Evolutionary conservation across 1,284 basidiomycete species (phyloP).

Genomic region (Ustilago vetiveriae): DNA sequence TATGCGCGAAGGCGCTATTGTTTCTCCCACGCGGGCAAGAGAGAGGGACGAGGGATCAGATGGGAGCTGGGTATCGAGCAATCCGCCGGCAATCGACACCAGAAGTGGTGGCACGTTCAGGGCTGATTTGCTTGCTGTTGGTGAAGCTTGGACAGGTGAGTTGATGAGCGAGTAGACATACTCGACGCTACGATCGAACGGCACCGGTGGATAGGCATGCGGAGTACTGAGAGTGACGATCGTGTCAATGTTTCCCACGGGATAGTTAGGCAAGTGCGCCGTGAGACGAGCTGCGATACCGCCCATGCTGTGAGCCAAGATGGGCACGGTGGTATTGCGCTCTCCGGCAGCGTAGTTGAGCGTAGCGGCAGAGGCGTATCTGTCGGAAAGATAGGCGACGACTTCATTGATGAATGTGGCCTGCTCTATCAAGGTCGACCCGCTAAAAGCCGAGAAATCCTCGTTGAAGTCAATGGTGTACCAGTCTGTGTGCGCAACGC

Average conservation of each 20-base stretch:
- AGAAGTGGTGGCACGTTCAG: slow-evolving; percentile 70
- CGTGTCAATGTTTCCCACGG: slow-evolving; percentile 72
- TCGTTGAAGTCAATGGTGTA: slow-evolving; percentile 88
- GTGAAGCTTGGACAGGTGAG: slow-evolving; percentile 1
- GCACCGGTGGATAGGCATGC: slow-evolving; percentile 84
- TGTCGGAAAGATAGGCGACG: slow-evolving; percentile 79
- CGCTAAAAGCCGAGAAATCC: slow-evolving; percentile 94
- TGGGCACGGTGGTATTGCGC: slow-evolving; percentile 71
- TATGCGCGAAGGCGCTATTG: slow-evolving; percentile 66
- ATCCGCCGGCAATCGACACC: slow-evolving; percentile 88
- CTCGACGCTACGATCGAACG: slow-evolving; percentile 84
- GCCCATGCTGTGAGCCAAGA: slow-evolving; percentile 99
- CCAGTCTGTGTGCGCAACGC: slow-evolving; percentile 50
- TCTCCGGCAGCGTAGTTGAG: slow-evolving; percentile 45
- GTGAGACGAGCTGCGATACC: slow-evolving; percentile 82
- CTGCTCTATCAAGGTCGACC: slow-evolving; percentile 84
- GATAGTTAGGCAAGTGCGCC: slow-evolving; percentile 73
- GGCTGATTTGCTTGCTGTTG: background rate
- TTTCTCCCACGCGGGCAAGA: slow-evolving; percentile 40
- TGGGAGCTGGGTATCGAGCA: slow-evolving; percentile 89
- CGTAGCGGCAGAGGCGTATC: slow-evolving; percentile 73
- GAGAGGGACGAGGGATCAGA: slow-evolving; percentile 87
- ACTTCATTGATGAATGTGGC: slow-evolving; percentile 79
- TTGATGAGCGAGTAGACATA: slow-evolving; percentile 73
- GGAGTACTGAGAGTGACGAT: slow-evolving; percentile 96